Evolutionary conservation across 176 grass and related monocot species (phyloP).

Genomic region (Tillandsia fasciculata): DNA sequence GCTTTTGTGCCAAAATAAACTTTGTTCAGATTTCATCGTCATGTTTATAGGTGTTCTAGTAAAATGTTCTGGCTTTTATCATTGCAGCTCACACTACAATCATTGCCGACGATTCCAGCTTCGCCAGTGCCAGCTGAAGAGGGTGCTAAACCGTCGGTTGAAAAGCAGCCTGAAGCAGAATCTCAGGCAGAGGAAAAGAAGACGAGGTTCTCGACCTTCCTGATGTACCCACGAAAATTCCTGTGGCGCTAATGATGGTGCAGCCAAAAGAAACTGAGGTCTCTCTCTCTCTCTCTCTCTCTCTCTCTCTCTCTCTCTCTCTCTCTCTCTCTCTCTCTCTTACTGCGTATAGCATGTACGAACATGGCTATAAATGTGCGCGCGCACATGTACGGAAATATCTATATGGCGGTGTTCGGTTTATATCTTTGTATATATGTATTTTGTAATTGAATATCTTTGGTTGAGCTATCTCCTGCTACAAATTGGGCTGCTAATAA

Average conservation of each 20-base stretch:
- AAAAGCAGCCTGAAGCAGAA: slow-evolving; percentile 9
- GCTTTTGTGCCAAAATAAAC: slow-evolving; percentile 12
- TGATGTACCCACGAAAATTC: slow-evolving; percentile 61
- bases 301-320: no score
- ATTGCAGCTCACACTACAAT: slow-evolving; percentile 65
- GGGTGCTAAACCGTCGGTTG: slow-evolving; percentile 11
- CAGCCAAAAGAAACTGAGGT: slow-evolving; percentile 69
- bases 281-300: no score
- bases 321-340: no score
- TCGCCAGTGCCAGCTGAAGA: slow-evolving; percentile 29
- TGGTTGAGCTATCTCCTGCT: not conserved
- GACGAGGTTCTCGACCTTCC: slow-evolving; percentile 75
- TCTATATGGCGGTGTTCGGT: no score
- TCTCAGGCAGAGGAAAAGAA: slow-evolving; percentile 27
- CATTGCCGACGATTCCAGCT: slow-evolving; percentile 60
- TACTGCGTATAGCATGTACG: no score
- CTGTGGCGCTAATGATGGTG: slow-evolving; percentile 25
- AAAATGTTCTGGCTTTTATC: not conserved
- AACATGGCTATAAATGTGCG: no score
- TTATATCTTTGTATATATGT: no score
- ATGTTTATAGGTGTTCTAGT: not conserved
- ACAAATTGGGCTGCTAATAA: not conserved
- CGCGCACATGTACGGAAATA: no score
- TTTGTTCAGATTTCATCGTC: slow-evolving; percentile 1
- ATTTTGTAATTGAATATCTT: no score